phyloP scores from a whole-genome alignment of 2,329 filamentous ascomycete genomes.

The Aspergillus sp. region DNA sequence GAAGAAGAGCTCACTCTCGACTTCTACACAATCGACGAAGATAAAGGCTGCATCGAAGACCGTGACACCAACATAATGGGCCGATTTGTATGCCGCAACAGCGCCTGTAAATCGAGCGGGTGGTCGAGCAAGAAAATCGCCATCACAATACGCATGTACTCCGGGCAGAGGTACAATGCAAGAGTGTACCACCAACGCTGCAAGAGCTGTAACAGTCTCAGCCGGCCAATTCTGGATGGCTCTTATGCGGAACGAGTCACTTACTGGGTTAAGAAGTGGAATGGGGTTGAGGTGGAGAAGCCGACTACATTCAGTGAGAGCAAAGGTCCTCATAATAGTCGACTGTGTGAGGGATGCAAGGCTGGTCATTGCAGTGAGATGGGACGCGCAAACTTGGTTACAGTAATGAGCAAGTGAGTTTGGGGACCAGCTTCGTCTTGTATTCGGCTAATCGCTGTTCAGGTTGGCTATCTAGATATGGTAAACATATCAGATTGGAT shows the following conservation, averaged over 20 bases:
- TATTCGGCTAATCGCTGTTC: neutral
- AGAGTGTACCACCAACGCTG: conserved; percentile 42
- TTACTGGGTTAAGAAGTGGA: conserved; percentile 41
- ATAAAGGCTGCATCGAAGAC: conserved; percentile 14
- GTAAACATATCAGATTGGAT: too few relatives aligned
- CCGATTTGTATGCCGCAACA: conserved; percentile 34
- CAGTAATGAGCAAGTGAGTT: neutral
- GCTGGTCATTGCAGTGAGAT: conserved; percentile 18
- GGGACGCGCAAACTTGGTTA: neutral
- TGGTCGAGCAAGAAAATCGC: conserved; percentile 41
- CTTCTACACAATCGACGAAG: conserved; percentile 27
- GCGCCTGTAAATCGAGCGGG: conserved; percentile 21
- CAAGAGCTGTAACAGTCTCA: conserved; percentile 29
- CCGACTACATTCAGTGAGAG: conserved; percentile 7
- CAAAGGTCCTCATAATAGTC: conserved; percentile 21
- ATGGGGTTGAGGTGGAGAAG: conserved; percentile 24
- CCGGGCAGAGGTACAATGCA: conserved; percentile 36
- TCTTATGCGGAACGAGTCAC: conserved; percentile 40
- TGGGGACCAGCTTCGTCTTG: neutral
- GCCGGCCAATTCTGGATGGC: conserved; percentile 29
- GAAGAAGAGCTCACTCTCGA: conserved; percentile 24
- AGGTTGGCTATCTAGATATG: conserved; percentile 2
- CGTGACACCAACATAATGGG: conserved; percentile 42
- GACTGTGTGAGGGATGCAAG: conserved; percentile 30
- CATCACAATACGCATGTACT: conserved; percentile 40